Conservation (phyloP, 2,329 filamentous ascomycete species). For the Aaosphaeria arxii region DNA sequence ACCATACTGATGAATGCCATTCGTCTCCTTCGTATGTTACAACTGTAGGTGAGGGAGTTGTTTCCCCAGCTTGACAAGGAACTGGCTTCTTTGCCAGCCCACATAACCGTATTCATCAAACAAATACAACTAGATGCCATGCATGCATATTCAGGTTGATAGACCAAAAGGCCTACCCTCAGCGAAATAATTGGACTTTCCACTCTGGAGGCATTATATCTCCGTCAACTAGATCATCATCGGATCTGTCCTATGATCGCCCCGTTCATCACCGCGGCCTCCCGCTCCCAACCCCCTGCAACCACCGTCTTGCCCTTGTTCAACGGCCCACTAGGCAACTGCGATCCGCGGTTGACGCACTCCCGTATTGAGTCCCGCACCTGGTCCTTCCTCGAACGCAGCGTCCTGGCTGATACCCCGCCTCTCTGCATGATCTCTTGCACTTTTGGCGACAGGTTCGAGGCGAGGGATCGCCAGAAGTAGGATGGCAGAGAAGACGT, state of each 20-base stretch:
- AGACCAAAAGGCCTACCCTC: too few species aligned
- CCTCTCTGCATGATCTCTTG: slow-evolving; percentile 82
- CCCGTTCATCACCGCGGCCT: slow-evolving; percentile 92
- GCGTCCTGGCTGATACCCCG: slow-evolving; percentile 76
- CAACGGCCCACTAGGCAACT: slow-evolving; percentile 58
- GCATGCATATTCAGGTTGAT: too few species aligned
- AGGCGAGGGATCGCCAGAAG: slow-evolving; percentile 89
- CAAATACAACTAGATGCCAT: too few species aligned
- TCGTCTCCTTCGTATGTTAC: too few species aligned
- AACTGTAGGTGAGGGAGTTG: too few species aligned
- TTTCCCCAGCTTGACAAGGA: too few species aligned
- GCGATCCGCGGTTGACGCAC: slow-evolving; percentile 76
- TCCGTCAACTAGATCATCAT: slow-evolving; percentile 3
- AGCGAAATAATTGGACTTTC: too few species aligned
- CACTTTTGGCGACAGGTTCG: slow-evolving; percentile 70
- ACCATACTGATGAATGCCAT: too few species aligned
- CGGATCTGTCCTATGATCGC: slow-evolving; percentile 62
- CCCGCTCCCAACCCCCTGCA: slow-evolving; percentile 72
- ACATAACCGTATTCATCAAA: too few species aligned
- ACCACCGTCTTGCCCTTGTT: slow-evolving; percentile 44
- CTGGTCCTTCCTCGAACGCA: slow-evolving; percentile 70
- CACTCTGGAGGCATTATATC: too few species aligned
- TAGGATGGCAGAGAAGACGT: slow-evolving; percentile 83
- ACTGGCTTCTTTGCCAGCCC: too few species aligned
- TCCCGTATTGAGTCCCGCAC: slow-evolving; percentile 77